Conservation (phyloP, 805 yeast genomes). For the Tetrapisispora fleetii region DNA sequence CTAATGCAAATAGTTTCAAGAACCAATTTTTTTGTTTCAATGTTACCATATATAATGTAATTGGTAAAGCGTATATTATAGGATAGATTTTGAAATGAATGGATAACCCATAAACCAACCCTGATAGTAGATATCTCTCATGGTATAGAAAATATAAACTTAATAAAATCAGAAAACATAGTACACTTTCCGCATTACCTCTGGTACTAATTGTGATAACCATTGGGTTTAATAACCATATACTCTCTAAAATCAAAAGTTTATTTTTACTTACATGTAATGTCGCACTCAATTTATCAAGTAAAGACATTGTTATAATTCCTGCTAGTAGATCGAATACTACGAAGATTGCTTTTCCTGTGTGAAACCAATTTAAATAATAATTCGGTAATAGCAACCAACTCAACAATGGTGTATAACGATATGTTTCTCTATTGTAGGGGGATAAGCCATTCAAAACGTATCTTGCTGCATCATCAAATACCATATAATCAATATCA, state of each 20-base stretch:
- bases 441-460: constrained; percentile 59
- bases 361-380: constrained; percentile 41
- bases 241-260: constrained; percentile 35
- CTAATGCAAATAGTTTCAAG: constrained; percentile 33
- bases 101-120: constrained; percentile 57
- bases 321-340: constrained; percentile 79
- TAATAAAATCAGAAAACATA: constrained; percentile 66
- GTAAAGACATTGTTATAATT: constrained; percentile 37
- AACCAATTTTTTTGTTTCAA: constrained; percentile 31
- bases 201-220: constrained; percentile 86
- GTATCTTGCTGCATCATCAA: constrained; percentile 80
- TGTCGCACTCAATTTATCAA: constrained; percentile 15
- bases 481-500: constrained; percentile 88
- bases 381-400: constrained; percentile 70
- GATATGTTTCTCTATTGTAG: constrained; percentile 73
- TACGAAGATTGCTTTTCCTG: constrained; percentile 75
- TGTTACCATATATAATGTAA: constrained; percentile 35
- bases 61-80: constrained; percentile 66
- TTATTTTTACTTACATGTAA: background rate
- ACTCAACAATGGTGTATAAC: constrained; percentile 86
- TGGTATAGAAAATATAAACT: constrained; percentile 40
- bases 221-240: constrained; percentile 94
- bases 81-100: constrained; percentile 92
- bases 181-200: constrained; percentile 85
- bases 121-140: constrained; percentile 28